Percentiles rank a stretch among this genome's conserved stretches.
phyloP scores from a whole-genome alignment of 495 filamentous ascomycete genomes.

The Cercophora samala region DNA sequence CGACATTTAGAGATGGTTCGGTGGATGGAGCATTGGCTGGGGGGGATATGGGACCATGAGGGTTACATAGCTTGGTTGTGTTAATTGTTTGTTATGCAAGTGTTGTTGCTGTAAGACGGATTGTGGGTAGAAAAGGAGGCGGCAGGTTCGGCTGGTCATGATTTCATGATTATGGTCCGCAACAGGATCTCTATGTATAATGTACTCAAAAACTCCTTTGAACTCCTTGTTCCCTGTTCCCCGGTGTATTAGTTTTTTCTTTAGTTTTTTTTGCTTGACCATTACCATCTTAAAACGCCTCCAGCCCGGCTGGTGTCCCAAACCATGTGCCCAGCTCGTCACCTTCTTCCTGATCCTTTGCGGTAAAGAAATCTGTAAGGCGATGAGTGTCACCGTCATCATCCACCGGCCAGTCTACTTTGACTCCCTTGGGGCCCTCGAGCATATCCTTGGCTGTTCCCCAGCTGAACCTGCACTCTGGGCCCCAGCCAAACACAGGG shows the following conservation, averaged over 20 bases:
- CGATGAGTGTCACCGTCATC: conserved; percentile 58
- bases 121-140: conserved; percentile 11
- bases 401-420: conserved; percentile 80
- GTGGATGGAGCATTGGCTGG: neutral
- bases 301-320: conserved; percentile 55
- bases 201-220: conserved; percentile 18
- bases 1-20: conserved; percentile 37
- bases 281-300: conserved; percentile 49
- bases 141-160: neutral
- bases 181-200: conserved; percentile 26
- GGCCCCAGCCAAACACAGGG: conserved; percentile 91
- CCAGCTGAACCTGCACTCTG: conserved; percentile 91
- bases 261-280: no score
- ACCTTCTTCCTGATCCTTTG: conserved; percentile 38
- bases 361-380: conserved; percentile 69
- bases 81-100: neutral
- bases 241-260: neutral
- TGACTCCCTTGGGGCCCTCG: conserved; percentile 61
- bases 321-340: conserved; percentile 63
- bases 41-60: neutral
- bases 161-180: neutral
- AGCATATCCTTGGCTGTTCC: conserved; percentile 90
- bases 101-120: no score
- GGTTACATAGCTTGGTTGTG: neutral
- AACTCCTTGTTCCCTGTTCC: conserved; percentile 2